Evolutionary conservation across 345 rosid species (phyloP), one percentile per base, ranked within the genome.

Genomic region (Diplotaxis tenuifolia): DNA sequence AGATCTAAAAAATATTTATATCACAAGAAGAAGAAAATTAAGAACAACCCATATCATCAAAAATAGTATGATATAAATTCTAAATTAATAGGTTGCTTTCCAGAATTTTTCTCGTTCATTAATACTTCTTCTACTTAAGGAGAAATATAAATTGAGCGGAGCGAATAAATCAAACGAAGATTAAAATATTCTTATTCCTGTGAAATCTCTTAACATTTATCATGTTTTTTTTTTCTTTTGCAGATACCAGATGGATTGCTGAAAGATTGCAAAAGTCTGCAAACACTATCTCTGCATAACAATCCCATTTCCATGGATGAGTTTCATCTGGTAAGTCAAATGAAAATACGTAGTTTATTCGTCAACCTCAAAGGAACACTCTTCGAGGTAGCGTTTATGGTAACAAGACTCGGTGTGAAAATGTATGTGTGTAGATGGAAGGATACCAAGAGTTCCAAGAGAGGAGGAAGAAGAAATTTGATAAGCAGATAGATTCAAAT

Each of bases 401-500:
- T 66, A 57, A 29, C 54, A 5, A 21, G 31, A 12, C 5, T 1
- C n/a, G 0, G 5, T 29, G 11, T 45, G 6, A 10, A 27, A 27
- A n/a, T n/a, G n/a, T 21, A 21, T 20, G 47, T 63, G 11, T 45
- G 7, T 59, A 94, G 97, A 89, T 94, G 93, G 95, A 89, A 74
- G 98, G 98, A 70, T 94, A 88, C 76, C 80, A 72, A 54, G 97
- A 91, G 63, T 94, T 91, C 71, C 96, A 94, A 83, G 87, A 83
- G 47, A 86, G 97, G 86, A 88, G 98, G 75, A 94, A 85, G 85
- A 89, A 79, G 85, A 94, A 94, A 74, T 91, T 89, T 53, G 98
- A 94, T 84, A 91, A 94, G 82, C 98, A 91, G 71, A 91, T 94
- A 20, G 98, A 94, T 81, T 88, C 93, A 1, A 94, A 94, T 63